Evolutionary conservation across 1,139 yeast genomes (phyloP), one percentile per base, ranked within the genome.

Genomic region (Candida albicans): DNA sequence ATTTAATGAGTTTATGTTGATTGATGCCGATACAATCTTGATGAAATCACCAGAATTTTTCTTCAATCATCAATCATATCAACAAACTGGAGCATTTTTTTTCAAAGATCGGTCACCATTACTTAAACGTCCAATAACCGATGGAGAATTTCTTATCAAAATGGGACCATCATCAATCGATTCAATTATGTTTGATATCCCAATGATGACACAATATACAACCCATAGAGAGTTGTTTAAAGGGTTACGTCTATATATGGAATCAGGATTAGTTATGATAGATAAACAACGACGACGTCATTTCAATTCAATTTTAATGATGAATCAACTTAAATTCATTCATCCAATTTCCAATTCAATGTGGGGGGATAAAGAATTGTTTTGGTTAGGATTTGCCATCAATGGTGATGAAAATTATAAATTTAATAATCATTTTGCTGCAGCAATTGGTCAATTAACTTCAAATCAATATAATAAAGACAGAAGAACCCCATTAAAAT

Each of bases 351-450:
- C 56, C 35, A 54, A 66, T 28, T 64, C 77, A 49, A 61, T 76
- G 2, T 75, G 77, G 57, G 88, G 88, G 14, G 89, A 83, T 52
- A 82, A 83, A 52, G 89, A 83, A 56, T 62, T 82, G 13, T 77
- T 81, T 48, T 82, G 87, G 87, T 57, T 83, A 30, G 79, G 82
- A 8, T 76, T 77, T 51, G 70, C 77, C 13, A 53, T 77, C 2
- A 62, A 70, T 45, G 88, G 87, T 3, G 73, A 78, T 48, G 80
- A 76, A 47, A 55, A 63, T n/a, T 77, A 77, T 52, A 59, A 64
- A 27, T 79, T 80, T 56, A 79, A 79, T 54, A 54, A 62, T 31
- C 65, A 75, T 53, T 70, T 69, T 44, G 78, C 80, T 11, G 82
- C 78, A 8, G 68, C 83, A 0, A 68, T 76, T 24, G 85, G 85